Evolutionary conservation across 768 basidiomycete species (phyloP).

Genomic region (Leccinellum albellum): DNA sequence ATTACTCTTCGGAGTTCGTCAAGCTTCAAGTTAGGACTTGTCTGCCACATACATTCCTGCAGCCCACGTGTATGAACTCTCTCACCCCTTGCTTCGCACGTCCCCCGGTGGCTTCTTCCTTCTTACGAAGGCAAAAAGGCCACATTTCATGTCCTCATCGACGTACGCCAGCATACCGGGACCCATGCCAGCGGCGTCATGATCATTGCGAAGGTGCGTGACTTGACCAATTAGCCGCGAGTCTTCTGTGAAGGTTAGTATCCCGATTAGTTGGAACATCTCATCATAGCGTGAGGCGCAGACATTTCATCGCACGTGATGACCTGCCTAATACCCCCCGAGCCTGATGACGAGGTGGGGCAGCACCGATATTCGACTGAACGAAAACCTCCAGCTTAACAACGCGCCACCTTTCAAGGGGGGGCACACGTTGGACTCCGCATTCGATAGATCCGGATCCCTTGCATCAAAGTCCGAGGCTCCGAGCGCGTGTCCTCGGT

Average conservation of each 20-base stretch:
- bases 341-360: not conserved
- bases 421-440: constrained; percentile 1
- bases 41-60: not conserved
- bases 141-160: not conserved
- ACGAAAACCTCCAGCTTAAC: not conserved
- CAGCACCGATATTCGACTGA: constrained; percentile 13
- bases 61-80: not conserved
- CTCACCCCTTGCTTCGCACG: not conserved
- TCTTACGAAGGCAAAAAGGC: not conserved
- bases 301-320: not conserved
- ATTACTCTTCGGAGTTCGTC: too few species aligned
- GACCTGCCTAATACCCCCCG: not conserved
- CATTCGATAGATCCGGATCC: constrained; percentile 7
- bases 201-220: not conserved
- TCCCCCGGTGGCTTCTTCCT: not conserved
- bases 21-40: not conserved
- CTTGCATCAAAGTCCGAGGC: constrained; percentile 4
- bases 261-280: not conserved
- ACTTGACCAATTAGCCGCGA: not conserved
- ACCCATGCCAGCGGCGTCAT: not conserved
- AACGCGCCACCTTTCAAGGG: constrained; percentile 6
- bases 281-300: not conserved
- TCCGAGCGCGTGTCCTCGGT: not conserved
- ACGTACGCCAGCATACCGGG: not conserved
- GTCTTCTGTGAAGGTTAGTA: not conserved